Evolutionary conservation across 2,329 filamentous ascomycete genomes (phyloP), one percentile per base, ranked within the genome.

Genomic region (Penicillium brasilianum): DNA sequence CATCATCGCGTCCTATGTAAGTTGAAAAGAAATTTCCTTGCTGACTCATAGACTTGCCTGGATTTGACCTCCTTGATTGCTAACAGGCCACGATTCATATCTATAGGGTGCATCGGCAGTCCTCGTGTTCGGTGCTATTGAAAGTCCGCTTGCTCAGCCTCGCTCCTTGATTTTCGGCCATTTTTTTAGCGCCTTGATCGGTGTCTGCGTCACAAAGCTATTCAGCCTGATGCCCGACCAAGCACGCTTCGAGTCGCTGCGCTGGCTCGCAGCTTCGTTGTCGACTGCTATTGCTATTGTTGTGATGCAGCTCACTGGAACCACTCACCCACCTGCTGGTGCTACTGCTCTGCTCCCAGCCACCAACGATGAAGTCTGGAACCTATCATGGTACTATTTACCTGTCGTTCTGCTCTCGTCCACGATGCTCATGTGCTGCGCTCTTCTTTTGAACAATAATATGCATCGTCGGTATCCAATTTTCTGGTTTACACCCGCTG

Each of bases 291-390:
- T 66, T 13, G 68, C 70, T 2, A 68, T 73, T 20, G 66, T 74
- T 11, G 72, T 72, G 5, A 76, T 76, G 74, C 70, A 73, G 46
- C 59, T 76, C 49, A 76, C 74, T 1, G 67, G 71, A 8, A 75
- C 72, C 6, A 71, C 69, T 1, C 74, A 76, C 48, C 73, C 73
- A 7, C 74, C 74, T 44, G 73, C 73, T n/a, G 74, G 72, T 37
- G 74, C 73, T 8, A 75, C 73, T 9, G 74, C 70, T 16, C 60
- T 76, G 30, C 71, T 74, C 16, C 71, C 73, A 0, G 72, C 73
- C 11, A 71, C 70, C 4, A 63, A 70, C 39, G 37, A 66, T 16
- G 63, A 71, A 10, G 61, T 76, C 46, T 72, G 71, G 63, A 54
- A 54, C 0, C 66, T 75, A 9, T 75, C 73, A 2, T 76, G 73